Base-by-base conservation (phyloP, 1,284 basidiomycete genomes). In the Moesziomyces aphidis region DNA sequence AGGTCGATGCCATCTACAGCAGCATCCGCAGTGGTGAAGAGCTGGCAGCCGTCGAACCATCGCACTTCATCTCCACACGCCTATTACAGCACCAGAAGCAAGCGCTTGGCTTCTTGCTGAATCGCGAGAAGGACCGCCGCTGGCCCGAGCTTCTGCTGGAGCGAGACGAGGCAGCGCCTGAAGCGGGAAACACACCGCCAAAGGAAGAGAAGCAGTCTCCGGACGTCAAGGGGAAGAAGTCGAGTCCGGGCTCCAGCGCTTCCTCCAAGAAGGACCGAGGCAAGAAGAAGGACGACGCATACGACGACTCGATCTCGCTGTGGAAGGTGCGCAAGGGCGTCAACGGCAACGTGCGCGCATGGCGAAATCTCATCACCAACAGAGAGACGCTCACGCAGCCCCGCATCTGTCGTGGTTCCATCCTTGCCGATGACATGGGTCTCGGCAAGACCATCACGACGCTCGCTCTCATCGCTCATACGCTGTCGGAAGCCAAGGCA, bases 61-160 rank as follows among this genome's bases (percentile, higher is more conserved):
- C 92, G 89, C 86, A 89, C n/a, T 90, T 94, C 80, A 90, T 99
- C 68, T 91, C 90, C 39, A 97, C 97, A n/a, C 88, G 86, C 48
- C 88, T 99, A 9, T 98, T 98, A 85, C 93, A 95, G 19, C 97
- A 99, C 87, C 97, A 99, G 87, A 96, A 96, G 86, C 96, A 97
- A 85, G 97, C 95, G 23, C 88, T 99, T 23, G 94, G 95, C 0
- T 99, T 99, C 86, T 87, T 99, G 51, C 88, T 98, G n/a, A 93
- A 96, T 79, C 90, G 95, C 44, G 97, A 99, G 85, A 67, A 61
- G 50, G 72, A 71, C 53, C 71, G 78, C 13, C 46, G 51, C 5
- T 80, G 72, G 63, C 48, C 70, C 0, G 78, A 80, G 46, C 58
- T 80, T 13, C 47, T 74, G 17, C 57, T 68, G 11, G 73, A 76